Percentiles rank a stretch among this genome's conserved stretches.
Evolutionary conservation across 2,329 filamentous ascomycete species (phyloP).

Genomic region (Hymenoscyphus occultus): DNA sequence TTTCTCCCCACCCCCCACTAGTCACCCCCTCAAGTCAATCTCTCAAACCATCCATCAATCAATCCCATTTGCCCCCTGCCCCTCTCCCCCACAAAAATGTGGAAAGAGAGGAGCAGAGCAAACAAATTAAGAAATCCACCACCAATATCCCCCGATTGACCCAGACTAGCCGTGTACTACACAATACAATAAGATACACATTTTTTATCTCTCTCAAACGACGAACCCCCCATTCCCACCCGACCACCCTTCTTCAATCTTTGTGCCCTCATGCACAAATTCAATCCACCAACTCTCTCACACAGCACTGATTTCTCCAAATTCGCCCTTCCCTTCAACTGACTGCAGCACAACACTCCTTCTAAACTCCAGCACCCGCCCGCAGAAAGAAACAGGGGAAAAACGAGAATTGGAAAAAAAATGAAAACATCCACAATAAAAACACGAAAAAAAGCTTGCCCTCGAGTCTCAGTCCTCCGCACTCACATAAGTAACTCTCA

Average conservation of each 20-base stretch:
- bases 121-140: background rate
- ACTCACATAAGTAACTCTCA: background rate
- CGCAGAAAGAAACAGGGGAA: background rate
- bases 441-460: background rate
- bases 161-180: slow-evolving; percentile 5
- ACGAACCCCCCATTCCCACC: background rate
- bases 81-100: background rate
- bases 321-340: background rate
- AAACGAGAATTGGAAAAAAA: background rate
- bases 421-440: background rate
- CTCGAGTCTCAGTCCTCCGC: background rate
- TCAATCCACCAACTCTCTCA: background rate
- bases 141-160: background rate
- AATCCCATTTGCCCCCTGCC: background rate
- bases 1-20: background rate
- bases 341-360: slow-evolving; percentile 1
- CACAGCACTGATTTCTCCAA: background rate
- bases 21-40: background rate
- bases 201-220: background rate
- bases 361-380: slow-evolving; percentile 8
- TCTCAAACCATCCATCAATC: no score
- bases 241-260: background rate
- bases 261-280: background rate
- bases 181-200: slow-evolving; percentile 15
- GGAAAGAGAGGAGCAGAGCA: background rate